Conservation (phyloP, 179 eudicot species). For the Spergularia azorica region DNA sequence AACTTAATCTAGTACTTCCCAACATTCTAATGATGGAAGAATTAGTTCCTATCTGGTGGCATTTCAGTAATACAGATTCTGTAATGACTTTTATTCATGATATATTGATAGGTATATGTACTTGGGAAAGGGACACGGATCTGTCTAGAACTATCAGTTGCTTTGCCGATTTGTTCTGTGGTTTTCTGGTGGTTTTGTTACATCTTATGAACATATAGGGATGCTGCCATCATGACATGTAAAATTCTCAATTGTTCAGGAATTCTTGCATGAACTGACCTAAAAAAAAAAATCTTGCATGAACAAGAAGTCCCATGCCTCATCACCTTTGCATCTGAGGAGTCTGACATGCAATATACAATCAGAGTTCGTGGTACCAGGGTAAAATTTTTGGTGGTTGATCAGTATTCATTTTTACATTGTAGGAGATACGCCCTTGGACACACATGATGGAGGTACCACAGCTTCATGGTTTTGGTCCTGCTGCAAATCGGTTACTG, state of each 20-base stretch:
- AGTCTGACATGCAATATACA: not conserved
- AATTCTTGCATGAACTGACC: too few relatives aligned
- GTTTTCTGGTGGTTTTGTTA: not conserved
- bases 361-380: not conserved
- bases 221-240: not conserved
- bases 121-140: not conserved
- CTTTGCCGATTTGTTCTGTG: not conserved
- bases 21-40: too few relatives aligned
- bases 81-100: too few relatives aligned
- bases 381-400: not conserved
- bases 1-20: not conserved
- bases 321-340: not conserved
- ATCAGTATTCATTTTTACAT: not conserved
- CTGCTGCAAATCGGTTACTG: conserved; percentile 92
- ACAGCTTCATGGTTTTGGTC: conserved; percentile 98
- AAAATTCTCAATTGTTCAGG: not conserved
- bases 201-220: not conserved
- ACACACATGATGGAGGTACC: conserved; percentile 99
- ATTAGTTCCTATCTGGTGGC: too few relatives aligned
- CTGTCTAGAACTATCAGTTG: conserved; percentile 3
- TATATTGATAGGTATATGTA: too few relatives aligned
- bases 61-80: not conserved
- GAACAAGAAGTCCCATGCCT: not conserved
- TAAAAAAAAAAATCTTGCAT: too few relatives aligned
- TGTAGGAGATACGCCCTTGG: conserved; percentile 97